A percentile compares a stretch with the other conserved stretches of the same genome.
Conservation (phyloP, 2,329 filamentous ascomycete genomes). For the Penicillium frequentans region DNA sequence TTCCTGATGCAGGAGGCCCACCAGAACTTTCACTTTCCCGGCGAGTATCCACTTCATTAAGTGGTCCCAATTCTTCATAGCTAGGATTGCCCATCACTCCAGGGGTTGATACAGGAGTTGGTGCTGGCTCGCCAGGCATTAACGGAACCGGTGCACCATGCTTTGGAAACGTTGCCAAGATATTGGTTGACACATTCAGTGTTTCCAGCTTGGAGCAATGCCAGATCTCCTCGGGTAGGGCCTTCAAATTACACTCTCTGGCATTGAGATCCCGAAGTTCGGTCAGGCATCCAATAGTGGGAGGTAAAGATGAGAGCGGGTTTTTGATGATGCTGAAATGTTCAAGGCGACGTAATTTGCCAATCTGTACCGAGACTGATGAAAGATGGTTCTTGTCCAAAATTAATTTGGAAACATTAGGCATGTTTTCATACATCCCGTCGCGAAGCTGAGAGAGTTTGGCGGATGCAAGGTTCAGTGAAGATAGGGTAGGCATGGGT, state of each 20-base stretch:
- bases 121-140: slow-evolving; percentile 53
- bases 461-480: slow-evolving; percentile 84
- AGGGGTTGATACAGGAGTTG: slow-evolving; percentile 48
- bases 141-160: slow-evolving; percentile 66
- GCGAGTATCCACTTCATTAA: slow-evolving; percentile 64
- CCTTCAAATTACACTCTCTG: slow-evolving; percentile 87
- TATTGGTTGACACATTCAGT: slow-evolving; percentile 92
- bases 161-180: slow-evolving; percentile 87
- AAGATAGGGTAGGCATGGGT: slow-evolving; percentile 76
- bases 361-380: slow-evolving; percentile 80
- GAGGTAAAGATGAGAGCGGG: slow-evolving; percentile 75
- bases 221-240: slow-evolving; percentile 92
- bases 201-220: slow-evolving; percentile 87
- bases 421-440: slow-evolving; percentile 81
- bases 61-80: slow-evolving; percentile 72
- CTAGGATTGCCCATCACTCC: slow-evolving; percentile 64
- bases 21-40: slow-evolving; percentile 83
- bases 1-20: slow-evolving; percentile 71
- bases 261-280: slow-evolving; percentile 86
- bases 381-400: slow-evolving; percentile 96
- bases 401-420: slow-evolving; percentile 81
- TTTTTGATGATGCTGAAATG: slow-evolving; percentile 95
- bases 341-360: slow-evolving; percentile 77
- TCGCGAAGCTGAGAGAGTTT: slow-evolving; percentile 88
- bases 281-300: slow-evolving; percentile 82